phyloP scores from a whole-genome alignment of 768 basidiomycete genomes.

The Tylopilus felleus region DNA sequence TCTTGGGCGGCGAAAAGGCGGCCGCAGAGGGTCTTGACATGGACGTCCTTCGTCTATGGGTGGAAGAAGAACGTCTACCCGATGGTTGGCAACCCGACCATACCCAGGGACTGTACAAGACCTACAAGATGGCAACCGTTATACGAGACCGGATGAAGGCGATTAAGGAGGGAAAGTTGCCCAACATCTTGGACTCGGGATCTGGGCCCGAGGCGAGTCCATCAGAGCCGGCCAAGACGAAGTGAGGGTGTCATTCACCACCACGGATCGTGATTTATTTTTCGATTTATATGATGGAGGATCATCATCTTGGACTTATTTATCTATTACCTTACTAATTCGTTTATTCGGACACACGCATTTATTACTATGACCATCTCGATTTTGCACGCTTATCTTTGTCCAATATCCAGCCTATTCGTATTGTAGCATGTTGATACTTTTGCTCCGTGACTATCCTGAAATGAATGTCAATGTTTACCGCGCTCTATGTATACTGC shows the following conservation, averaged over 20 bases:
- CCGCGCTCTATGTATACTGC: background rate
- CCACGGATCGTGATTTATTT: constrained; percentile 4
- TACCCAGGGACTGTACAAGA: constrained; percentile 27
- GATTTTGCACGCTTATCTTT: background rate
- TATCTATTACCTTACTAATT: background rate
- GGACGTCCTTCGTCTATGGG: constrained; percentile 48
- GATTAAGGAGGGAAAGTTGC: constrained; percentile 15
- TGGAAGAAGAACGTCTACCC: constrained; percentile 50
- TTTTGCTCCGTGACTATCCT: background rate
- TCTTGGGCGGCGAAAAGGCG: constrained; percentile 37
- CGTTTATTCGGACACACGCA: background rate
- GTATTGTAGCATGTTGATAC: background rate
- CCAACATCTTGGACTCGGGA: constrained; percentile 20
- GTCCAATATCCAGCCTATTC: background rate
- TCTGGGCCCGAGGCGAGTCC: background rate
- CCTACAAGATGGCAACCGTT: constrained; percentile 28
- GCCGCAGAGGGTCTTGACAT: constrained; percentile 41
- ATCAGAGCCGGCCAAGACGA: constrained; percentile 18
- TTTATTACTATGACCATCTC: background rate
- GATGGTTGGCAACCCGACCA: constrained; percentile 33
- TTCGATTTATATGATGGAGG: background rate
- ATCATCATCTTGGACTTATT: background rate
- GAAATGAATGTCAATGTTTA: background rate
- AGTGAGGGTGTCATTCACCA: constrained; percentile 2
- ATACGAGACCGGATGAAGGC: constrained; percentile 29